phyloP scores from a whole-genome alignment of 179 eudicot species.

The Patellifolia procumbens region DNA sequence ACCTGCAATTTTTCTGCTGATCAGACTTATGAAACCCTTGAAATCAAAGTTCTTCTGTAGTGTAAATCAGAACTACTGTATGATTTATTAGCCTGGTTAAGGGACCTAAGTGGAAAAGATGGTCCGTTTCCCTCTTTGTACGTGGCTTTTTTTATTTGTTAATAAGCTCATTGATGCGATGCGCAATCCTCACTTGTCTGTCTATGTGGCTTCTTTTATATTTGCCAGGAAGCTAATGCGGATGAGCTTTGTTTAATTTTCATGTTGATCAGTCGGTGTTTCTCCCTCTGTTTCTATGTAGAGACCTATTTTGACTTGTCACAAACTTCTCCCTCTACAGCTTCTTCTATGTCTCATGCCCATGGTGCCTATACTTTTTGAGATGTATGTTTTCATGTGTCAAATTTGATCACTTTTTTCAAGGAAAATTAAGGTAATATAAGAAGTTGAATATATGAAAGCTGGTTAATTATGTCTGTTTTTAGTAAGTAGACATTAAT shows the following conservation, averaged over 20 bases:
- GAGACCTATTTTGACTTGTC: background rate
- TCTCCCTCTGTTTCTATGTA: background rate
- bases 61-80: background rate
- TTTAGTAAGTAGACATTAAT: no score
- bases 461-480: no score
- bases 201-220: background rate
- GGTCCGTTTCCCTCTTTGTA: background rate
- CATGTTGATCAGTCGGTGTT: background rate
- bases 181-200: background rate
- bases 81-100: background rate
- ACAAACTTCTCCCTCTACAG: background rate
- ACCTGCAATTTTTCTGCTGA: background rate
- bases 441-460: no score
- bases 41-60: background rate
- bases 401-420: no score
- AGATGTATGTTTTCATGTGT: no score
- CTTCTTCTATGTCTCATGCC: no score
- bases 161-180: background rate
- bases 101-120: background rate
- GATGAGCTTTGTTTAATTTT: background rate
- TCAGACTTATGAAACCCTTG: background rate
- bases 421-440: no score
- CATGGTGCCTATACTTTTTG: no score
- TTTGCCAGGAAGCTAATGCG: background rate
- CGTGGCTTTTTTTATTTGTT: no score